Conservation (phyloP, 2,329 filamentous ascomycete genomes). For the Trichoderma sp. region DNA sequence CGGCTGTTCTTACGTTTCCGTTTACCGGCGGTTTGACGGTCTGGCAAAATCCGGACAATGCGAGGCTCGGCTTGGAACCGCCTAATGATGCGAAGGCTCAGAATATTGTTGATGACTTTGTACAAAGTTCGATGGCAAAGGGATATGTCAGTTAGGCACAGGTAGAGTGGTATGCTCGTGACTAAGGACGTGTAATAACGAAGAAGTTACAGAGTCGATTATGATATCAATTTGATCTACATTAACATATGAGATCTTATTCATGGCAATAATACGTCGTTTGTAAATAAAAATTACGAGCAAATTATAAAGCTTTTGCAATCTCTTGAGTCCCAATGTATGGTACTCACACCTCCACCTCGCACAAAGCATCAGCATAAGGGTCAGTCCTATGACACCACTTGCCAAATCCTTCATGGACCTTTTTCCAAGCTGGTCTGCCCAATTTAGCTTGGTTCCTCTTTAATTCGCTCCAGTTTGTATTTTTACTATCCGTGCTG, state of each 20-base stretch:
- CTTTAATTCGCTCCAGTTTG: neutral
- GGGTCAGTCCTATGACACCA: neutral
- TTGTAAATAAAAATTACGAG: neutral
- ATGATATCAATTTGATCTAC: neutral
- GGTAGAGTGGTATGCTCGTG: too few relatives aligned
- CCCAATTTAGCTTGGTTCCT: neutral
- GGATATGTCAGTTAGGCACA: neutral
- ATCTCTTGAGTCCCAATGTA: neutral
- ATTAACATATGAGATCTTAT: too few relatives aligned
- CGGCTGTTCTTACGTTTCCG: neutral
- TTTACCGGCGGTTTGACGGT: conserved; percentile 7
- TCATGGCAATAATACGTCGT: neutral
- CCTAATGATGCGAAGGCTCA: conserved; percentile 1
- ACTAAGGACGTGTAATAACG: neutral
- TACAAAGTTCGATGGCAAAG: neutral
- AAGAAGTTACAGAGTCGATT: neutral
- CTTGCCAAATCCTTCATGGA: neutral
- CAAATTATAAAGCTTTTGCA: neutral
- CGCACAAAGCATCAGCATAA: neutral
- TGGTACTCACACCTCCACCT: neutral
- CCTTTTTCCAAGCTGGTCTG: neutral
- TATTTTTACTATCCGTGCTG: neutral
- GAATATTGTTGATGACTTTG: neutral
- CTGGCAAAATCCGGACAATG: conserved; percentile 8
- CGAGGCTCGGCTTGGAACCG: neutral